These are phyloP conservation scores for Colletotrichum sp. DNA, from an alignment of 2,329 filamentous ascomycete species.

Conservation along the genomic window DNA sequence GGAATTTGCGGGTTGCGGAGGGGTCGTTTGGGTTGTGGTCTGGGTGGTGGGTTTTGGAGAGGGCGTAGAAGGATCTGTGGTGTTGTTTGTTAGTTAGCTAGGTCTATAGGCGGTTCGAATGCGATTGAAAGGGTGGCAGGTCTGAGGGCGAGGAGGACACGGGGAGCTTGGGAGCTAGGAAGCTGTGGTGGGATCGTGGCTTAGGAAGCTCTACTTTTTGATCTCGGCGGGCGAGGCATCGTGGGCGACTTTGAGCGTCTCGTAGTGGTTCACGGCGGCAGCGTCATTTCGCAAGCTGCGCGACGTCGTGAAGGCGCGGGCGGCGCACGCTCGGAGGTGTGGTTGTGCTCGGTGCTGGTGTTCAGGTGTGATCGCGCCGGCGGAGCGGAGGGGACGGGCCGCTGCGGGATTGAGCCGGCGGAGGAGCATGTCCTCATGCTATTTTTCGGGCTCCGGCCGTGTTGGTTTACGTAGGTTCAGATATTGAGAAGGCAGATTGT, in stretches of 20 bases:
- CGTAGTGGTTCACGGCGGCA: conserved; percentile 74
- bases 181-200: neutral
- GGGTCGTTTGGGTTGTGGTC: conserved; percentile 86
- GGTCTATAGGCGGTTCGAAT: neutral
- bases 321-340: conserved; percentile 2
- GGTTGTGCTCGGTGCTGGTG: neutral
- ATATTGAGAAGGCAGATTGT: neutral
- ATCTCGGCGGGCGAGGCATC: conserved; percentile 78
- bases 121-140: neutral
- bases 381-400: conserved; percentile 26
- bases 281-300: conserved; percentile 29
- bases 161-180: neutral
- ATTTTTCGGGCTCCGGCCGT: conserved; percentile 29
- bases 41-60: conserved; percentile 92
- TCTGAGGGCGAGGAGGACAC: neutral
- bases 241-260: conserved; percentile 74
- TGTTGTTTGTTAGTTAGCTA: neutral
- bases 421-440: conserved; percentile 69
- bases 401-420: conserved; percentile 37
- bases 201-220: conserved; percentile 68
- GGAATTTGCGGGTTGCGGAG: conserved; percentile 75
- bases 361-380: neutral
- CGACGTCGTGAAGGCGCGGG: conserved; percentile 33
- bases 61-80: conserved; percentile 79
- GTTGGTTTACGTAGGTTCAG: neutral